Conservation (phyloP, 2,329 filamentous ascomycete species). For the Phaeosphaeria sp. region DNA sequence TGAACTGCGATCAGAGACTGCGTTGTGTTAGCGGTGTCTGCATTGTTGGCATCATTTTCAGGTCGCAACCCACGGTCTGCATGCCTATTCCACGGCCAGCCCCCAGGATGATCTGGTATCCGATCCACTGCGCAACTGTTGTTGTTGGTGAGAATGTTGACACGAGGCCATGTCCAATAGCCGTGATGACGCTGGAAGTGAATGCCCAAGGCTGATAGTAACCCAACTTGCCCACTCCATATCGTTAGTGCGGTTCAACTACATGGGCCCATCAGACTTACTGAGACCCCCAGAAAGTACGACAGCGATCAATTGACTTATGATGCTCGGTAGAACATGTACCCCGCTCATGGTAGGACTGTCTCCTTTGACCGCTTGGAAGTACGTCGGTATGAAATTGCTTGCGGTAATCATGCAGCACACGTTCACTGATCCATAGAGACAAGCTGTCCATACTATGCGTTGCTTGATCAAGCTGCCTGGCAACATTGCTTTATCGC, state of each 20-base stretch:
- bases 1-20: slow-evolving; percentile 43
- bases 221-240: slow-evolving; percentile 22
- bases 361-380: slow-evolving; percentile 49
- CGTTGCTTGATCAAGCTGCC: slow-evolving; percentile 39
- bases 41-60: background rate
- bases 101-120: slow-evolving; percentile 36
- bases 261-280: slow-evolving; percentile 5
- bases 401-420: slow-evolving; percentile 19
- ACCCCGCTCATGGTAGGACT: slow-evolving; percentile 49
- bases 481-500: slow-evolving; percentile 49
- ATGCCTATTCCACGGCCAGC: slow-evolving; percentile 30
- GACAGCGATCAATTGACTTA: slow-evolving; percentile 30
- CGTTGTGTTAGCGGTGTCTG: slow-evolving; percentile 1
- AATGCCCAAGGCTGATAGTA: slow-evolving; percentile 42
- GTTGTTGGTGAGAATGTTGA: slow-evolving; percentile 47
- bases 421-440: slow-evolving; percentile 12
- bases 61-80: slow-evolving; percentile 24
- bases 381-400: slow-evolving; percentile 46
- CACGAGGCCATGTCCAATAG: slow-evolving; percentile 51
- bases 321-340: slow-evolving; percentile 46
- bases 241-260: slow-evolving; percentile 5
- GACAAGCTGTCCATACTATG: slow-evolving; percentile 38
- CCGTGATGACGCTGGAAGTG: slow-evolving; percentile 34
- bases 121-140: slow-evolving; percentile 34
- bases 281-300: slow-evolving; percentile 24